Base-by-base conservation (phyloP, 768 basidiomycete genomes). In the Amanita thiersii region DNA sequence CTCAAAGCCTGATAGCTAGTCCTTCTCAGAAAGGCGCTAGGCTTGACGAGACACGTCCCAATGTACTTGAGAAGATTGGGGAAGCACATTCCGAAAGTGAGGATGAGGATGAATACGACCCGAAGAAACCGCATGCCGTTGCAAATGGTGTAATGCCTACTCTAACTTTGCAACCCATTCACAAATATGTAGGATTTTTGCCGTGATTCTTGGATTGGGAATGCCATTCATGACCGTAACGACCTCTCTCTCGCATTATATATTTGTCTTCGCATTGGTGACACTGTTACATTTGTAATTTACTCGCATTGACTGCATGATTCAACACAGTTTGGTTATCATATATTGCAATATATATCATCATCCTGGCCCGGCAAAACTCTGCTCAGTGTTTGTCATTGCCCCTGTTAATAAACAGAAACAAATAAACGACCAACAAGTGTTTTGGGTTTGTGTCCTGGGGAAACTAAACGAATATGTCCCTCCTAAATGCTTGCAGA, bases 1-100 rank as follows among this genome's bases (percentile, higher is more conserved):
- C 72, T 1, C 58, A 65, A 30, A 57, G 65, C 7, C 64, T 86
- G 33, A 70, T 69, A 45, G 71, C 71, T 10, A 64, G 63, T 43
- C 67, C 66, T 0, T 60, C 56, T 6, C 65, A 65, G 54, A 68
- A 68, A 23, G 24, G 17, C 8, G 33, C 34, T 2, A 43, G 37
- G 26, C 33, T 43, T 2, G 19, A 43, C 12, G 35, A 29, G 35
- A 28, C 34, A 7, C 42, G 30, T 25, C 33, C 42, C 12, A 35
- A 43, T 14, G 37, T 43, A 35, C 28, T 43, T 19, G 25, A 31
- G 20, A 42, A 35, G 11, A 7, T 42, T 7, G 40, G 20, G 12
- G 23, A 12, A 29, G 33, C 19, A 2, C 26, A 42, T 26, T 24
- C 40, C n/a, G 34, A 26, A 6, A 36, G 34, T 23, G 42, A 17